Conservation (phyloP, 2,329 filamentous ascomycete species). For the Balansia obtecta region DNA sequence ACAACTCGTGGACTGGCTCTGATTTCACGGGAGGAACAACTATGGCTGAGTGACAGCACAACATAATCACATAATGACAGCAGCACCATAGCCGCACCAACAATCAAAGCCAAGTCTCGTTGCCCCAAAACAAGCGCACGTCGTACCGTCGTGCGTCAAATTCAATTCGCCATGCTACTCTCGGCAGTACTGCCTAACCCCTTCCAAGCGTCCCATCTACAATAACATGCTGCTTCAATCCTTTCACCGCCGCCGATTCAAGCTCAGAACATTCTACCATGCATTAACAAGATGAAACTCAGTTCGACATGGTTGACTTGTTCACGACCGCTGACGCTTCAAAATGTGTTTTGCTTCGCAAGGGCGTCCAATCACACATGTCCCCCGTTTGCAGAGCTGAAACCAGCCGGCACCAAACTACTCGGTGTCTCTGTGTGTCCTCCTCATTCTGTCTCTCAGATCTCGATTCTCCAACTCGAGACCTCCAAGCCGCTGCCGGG, state of each 20-base stretch:
- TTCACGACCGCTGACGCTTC: background rate
- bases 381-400: background rate
- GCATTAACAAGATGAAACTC: background rate
- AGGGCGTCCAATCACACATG: background rate
- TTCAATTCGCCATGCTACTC: too few relatives aligned
- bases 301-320: background rate
- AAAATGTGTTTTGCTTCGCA: background rate
- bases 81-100: too few relatives aligned
- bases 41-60: too few relatives aligned
- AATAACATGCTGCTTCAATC: too few relatives aligned
- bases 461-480: slow-evolving; percentile 63
- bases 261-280: background rate
- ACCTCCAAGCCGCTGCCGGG: slow-evolving; percentile 66
- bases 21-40: too few relatives aligned
- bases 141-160: too few relatives aligned
- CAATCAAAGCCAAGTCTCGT: too few relatives aligned
- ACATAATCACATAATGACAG: too few relatives aligned
- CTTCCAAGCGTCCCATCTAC: too few relatives aligned
- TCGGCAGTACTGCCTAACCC: too few relatives aligned
- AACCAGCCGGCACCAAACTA: slow-evolving; percentile 5
- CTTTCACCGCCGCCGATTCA: background rate
- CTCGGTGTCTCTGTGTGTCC: slow-evolving; percentile 12
- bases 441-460: slow-evolving; percentile 48
- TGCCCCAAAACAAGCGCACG: too few relatives aligned
- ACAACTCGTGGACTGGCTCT: too few relatives aligned